phyloP scores from a whole-genome alignment of 305 asterid genomes.

The Solanum hybrid region DNA sequence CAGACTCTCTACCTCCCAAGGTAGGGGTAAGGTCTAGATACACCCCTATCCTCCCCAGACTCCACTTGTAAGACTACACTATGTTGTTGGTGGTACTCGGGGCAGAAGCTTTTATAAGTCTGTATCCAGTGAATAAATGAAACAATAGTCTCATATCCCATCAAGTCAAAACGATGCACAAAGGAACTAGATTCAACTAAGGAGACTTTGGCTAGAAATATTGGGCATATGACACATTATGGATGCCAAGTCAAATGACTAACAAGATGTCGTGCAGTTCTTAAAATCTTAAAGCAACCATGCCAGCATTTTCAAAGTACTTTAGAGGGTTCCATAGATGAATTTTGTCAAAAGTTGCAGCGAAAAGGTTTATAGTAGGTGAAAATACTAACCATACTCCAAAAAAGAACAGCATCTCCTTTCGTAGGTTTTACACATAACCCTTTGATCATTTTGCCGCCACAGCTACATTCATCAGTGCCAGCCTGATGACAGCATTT shows the following conservation, averaged over 20 bases:
- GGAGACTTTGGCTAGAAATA: neutral
- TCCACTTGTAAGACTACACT: neutral
- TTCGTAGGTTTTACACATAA: constrained; percentile 68
- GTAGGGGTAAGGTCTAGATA: neutral
- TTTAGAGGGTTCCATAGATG: neutral
- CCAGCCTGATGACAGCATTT: constrained; percentile 47
- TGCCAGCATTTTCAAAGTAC: neutral
- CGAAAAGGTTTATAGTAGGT: neutral
- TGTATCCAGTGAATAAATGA: neutral
- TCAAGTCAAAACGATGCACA: neutral
- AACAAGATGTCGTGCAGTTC: neutral
- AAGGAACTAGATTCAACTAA: neutral
- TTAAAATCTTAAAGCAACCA: neutral
- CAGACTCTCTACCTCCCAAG: neutral
- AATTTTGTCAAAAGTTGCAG: neutral
- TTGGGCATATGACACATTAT: neutral
- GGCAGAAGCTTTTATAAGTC: neutral
- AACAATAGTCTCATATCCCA: neutral
- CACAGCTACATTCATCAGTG: constrained; percentile 76
- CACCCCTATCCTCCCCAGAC: neutral
- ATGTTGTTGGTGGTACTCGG: neutral
- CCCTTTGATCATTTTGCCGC: constrained; percentile 68
- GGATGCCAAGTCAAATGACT: neutral
- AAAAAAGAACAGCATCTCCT: constrained; percentile 93
- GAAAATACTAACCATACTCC: constrained; percentile 82